These are phyloP conservation scores for Pseudozyma thailandica DNA, from an alignment of 1,284 basidiomycete species.

Conservation along the genomic window DNA sequence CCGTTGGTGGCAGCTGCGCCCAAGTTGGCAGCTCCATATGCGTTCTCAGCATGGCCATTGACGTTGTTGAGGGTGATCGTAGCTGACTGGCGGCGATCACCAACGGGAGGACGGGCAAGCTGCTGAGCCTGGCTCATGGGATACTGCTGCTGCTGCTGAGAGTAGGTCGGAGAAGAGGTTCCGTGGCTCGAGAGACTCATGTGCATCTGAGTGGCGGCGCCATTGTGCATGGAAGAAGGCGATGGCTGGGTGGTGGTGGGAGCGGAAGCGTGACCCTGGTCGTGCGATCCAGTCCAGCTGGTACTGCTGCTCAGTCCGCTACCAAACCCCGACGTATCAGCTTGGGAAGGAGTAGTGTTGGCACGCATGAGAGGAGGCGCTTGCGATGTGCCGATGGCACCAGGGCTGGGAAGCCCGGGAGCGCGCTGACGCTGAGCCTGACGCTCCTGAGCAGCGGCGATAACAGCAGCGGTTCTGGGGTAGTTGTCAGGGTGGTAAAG, in stretches of 20 bases:
- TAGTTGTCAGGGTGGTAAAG: slow-evolving; percentile 68
- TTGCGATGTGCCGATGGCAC: slow-evolving; percentile 38
- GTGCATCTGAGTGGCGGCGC: slow-evolving; percentile 46
- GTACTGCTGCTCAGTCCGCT: slow-evolving; percentile 42
- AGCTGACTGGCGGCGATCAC: slow-evolving; percentile 47
- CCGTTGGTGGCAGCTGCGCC: slow-evolving; percentile 32
- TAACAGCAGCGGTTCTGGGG: slow-evolving; percentile 65
- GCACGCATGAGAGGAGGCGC: slow-evolving; percentile 56
- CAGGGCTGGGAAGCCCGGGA: slow-evolving; percentile 49
- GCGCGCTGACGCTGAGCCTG: slow-evolving; percentile 57
- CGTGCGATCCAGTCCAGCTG: slow-evolving; percentile 50
- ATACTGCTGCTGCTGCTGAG: slow-evolving; percentile 38
- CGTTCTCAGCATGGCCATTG: slow-evolving; percentile 36
- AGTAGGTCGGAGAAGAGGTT: slow-evolving; percentile 47
- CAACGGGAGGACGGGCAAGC: slow-evolving; percentile 30
- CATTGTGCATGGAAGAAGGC: slow-evolving; percentile 45
- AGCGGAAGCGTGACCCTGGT: slow-evolving; percentile 48
- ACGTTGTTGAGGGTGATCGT: slow-evolving; percentile 47
- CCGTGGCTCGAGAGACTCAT: slow-evolving; percentile 48
- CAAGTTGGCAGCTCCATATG: slow-evolving; percentile 42
- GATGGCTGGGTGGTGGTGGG: slow-evolving; percentile 51
- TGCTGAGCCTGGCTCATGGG: slow-evolving; percentile 45
- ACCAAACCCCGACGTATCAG: slow-evolving; percentile 43
- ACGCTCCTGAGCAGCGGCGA: slow-evolving; percentile 66
- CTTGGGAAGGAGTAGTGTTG: slow-evolving; percentile 55